A percentile compares a stretch with the other conserved stretches of the same genome.
Conservation (phyloP, 1,139 yeast species). For the Nematodospora anomalae region DNA sequence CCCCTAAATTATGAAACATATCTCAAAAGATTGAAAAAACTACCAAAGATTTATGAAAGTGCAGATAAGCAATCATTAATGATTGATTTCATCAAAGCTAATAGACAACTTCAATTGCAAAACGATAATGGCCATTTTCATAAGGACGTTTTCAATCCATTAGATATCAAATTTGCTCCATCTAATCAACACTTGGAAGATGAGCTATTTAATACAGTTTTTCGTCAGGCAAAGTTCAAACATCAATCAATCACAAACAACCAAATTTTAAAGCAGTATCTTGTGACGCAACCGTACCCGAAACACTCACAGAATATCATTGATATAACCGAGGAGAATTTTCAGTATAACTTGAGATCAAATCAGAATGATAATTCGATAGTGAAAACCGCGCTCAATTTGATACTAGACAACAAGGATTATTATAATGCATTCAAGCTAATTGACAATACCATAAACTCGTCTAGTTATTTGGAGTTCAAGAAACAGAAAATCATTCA, state of each 20-base stretch:
- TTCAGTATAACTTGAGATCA: slow-evolving; percentile 9
- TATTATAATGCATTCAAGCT: slow-evolving; percentile 34
- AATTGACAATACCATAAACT: slow-evolving; percentile 27
- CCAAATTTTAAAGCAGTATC: slow-evolving; percentile 19
- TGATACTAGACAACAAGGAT: slow-evolving; percentile 32
- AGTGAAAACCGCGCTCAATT: slow-evolving; percentile 17
- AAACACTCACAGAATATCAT: slow-evolving; percentile 19
- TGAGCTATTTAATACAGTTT: slow-evolving; percentile 18
- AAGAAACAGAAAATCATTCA: slow-evolving; percentile 1
- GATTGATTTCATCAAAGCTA: slow-evolving; percentile 27
- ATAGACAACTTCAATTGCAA: slow-evolving; percentile 21
- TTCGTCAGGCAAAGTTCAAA: slow-evolving; percentile 10
- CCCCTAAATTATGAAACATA: slow-evolving; percentile 34
- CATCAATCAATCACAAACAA: slow-evolving; percentile 9
- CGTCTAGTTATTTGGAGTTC: slow-evolving; percentile 12
- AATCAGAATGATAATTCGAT: slow-evolving; percentile 4
- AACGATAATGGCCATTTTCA: slow-evolving; percentile 1
- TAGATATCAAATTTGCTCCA: slow-evolving; percentile 15
- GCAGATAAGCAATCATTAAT: slow-evolving; percentile 14
- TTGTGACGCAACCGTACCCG: slow-evolving; percentile 26
- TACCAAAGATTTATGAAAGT: slow-evolving; percentile 7
- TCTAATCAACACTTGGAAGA: slow-evolving; percentile 20
- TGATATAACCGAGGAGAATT: slow-evolving; percentile 15
- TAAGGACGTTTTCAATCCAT: neutral
- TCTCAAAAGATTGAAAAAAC: slow-evolving; percentile 18